phyloP scores from a whole-genome alignment of 495 filamentous ascomycete genomes.

The Apodospora peruviana region DNA sequence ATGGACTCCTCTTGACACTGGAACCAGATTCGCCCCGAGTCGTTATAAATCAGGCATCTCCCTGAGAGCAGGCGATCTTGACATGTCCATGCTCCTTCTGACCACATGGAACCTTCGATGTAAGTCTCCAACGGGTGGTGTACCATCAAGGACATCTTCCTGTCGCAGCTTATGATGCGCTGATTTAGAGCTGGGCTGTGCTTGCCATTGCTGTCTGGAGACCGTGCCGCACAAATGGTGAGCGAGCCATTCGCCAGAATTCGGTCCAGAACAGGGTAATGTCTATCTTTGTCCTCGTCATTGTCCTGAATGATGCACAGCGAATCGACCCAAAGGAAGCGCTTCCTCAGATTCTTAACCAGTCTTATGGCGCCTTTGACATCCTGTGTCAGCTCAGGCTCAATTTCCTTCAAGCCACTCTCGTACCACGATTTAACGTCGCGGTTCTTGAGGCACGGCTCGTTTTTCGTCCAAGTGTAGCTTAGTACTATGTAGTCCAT shows the following conservation, averaged over 20 bases:
- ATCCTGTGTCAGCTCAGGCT: not conserved
- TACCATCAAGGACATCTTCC: constrained; percentile 3
- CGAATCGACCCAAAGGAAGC: constrained; percentile 3
- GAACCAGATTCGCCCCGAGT: not conserved
- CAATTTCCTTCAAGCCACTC: not conserved
- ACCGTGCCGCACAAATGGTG: not conserved
- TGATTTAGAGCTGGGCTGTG: not conserved
- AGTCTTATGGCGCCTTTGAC: not conserved
- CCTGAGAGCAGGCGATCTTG: constrained; percentile 4
- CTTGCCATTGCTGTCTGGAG: not conserved
- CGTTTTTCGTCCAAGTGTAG: constrained; percentile 2
- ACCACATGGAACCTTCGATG: constrained; percentile 1
- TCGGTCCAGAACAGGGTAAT: not conserved
- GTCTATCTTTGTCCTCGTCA: not conserved
- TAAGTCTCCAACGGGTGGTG: constrained; percentile 5
- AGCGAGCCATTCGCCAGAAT: not conserved
- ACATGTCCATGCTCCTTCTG: constrained; percentile 3
- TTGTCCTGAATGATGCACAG: constrained; percentile 3
- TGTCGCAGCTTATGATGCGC: not conserved
- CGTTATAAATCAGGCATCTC: not conserved
- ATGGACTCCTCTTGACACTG: constrained; percentile 7
- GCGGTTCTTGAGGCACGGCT: not conserved
- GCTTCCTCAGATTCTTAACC: not conserved
- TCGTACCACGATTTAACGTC: not conserved
- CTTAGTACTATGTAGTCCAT: constrained; percentile 5